Evolutionary conservation across 2,329 filamentous ascomycete species (phyloP).

Genomic region (Alternaria panax): DNA sequence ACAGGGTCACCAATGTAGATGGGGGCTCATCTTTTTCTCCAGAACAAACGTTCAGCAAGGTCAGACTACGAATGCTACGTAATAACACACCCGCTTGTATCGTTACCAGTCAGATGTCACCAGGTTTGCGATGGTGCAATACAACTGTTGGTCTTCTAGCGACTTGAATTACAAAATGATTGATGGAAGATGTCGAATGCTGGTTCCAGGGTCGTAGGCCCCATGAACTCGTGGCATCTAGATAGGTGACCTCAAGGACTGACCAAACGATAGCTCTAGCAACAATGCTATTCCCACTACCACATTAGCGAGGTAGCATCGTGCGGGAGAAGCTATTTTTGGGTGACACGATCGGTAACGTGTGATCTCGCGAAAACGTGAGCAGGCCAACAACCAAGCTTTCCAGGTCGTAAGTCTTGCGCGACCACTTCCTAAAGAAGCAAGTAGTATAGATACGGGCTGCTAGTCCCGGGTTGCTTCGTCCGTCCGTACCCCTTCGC

Average conservation of each 20-base stretch:
- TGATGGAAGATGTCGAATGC: background rate
- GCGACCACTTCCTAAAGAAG: background rate
- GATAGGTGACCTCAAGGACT: background rate
- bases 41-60: background rate
- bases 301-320: background rate
- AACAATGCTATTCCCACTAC: background rate
- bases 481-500: slow-evolving; percentile 2
- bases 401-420: background rate
- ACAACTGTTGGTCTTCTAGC: background rate
- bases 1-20: background rate
- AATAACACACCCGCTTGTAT: background rate
- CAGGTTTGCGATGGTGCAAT: background rate
- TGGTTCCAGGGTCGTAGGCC: background rate
- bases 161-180: background rate
- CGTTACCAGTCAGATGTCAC: background rate
- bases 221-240: background rate
- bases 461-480: background rate
- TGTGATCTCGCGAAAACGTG: background rate
- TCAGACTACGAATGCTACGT: background rate
- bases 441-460: background rate
- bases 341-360: background rate
- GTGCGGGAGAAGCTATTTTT: background rate
- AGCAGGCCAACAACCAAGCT: background rate
- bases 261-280: background rate
- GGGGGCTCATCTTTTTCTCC: background rate